Evolutionary conservation across 768 basidiomycete genomes (phyloP).

Genomic region (Exsudoporus frostii): DNA sequence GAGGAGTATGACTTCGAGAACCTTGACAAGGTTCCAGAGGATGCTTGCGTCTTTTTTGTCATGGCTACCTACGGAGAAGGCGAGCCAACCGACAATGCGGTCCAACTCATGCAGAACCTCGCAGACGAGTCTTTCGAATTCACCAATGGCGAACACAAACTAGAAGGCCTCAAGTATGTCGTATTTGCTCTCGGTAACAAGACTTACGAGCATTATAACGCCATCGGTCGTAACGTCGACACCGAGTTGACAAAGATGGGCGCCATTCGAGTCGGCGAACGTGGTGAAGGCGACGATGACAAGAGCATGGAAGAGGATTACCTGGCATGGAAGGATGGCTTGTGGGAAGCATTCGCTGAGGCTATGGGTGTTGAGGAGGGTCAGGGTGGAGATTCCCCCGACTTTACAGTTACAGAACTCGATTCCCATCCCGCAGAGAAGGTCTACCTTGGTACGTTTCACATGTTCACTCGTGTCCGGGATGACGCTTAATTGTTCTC

Average conservation of each 20-base stretch:
- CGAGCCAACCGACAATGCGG: conserved; percentile 97
- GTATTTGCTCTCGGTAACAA: conserved; percentile 90
- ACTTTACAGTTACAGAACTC: conserved; percentile 89
- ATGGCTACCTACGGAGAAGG: conserved; percentile 99
- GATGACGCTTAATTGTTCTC: not conserved
- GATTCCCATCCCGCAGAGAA: conserved; percentile 75
- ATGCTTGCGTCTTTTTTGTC: conserved; percentile 88
- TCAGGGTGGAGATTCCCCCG: conserved; percentile 90
- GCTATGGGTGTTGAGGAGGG: conserved; percentile 92
- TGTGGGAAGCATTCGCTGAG: conserved; percentile 90
- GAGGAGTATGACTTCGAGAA: conserved; percentile 99
- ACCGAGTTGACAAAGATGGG: conserved; percentile 72
- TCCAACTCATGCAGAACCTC: conserved; percentile 89
- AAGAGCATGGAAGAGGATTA: conserved; percentile 99
- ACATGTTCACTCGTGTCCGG: not conserved
- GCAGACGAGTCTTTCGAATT: conserved; percentile 87
- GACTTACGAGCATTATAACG: conserved; percentile 96
- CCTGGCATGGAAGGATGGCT: conserved; percentile 96
- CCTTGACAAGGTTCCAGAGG: conserved; percentile 85
- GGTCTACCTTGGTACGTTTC: conserved; percentile 78
- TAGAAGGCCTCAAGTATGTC: conserved; percentile 90
- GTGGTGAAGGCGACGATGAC: conserved; percentile 97
- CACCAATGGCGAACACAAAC: conserved; percentile 67
- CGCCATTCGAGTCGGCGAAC: conserved; percentile 77
- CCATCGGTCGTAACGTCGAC: conserved; percentile 81